A percentile compares a stretch with the other conserved stretches of the same genome.
phyloP scores from a whole-genome alignment of 1,284 basidiomycete species.

The Pascua guehoae region DNA sequence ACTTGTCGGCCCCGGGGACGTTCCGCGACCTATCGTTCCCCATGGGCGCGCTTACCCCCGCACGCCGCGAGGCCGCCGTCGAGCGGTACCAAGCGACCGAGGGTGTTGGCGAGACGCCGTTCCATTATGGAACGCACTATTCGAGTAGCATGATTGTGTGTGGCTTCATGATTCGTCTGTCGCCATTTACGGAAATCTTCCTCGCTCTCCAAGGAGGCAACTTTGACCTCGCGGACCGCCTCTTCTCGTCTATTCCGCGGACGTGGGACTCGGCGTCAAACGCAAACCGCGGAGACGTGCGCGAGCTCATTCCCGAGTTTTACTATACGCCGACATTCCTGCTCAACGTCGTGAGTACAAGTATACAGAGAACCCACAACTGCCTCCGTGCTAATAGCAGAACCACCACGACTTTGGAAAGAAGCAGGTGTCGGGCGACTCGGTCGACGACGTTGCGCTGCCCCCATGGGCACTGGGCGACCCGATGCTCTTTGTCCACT shows the following conservation, averaged over 20 bases:
- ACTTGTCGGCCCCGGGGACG: conserved; percentile 62
- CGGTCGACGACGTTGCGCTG: conserved; percentile 80
- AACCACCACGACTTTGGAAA: conserved; percentile 78
- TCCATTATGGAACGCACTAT: conserved; percentile 91
- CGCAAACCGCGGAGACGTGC: conserved; percentile 85
- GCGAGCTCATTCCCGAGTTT: conserved; percentile 92
- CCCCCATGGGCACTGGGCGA: conserved; percentile 88
- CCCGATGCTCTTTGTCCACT: conserved; percentile 73
- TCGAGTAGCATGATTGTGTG: conserved; percentile 96
- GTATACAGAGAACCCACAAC: conserved; percentile 62
- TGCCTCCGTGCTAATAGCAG: conserved; percentile 28
- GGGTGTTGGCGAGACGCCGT: conserved; percentile 78
- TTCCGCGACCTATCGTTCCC: conserved; percentile 74
- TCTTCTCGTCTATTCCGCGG: conserved; percentile 77
- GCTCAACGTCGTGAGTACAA: conserved; percentile 57
- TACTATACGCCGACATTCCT: conserved; percentile 58
- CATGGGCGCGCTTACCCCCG: conserved; percentile 83
- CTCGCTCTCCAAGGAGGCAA: conserved; percentile 72
- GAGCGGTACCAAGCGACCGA: conserved; percentile 72
- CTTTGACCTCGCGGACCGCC: conserved; percentile 90
- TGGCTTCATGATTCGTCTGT: conserved; percentile 85
- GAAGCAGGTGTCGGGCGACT: conserved; percentile 74
- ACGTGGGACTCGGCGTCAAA: conserved; percentile 81
- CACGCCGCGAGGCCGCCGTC: conserved; percentile 66
- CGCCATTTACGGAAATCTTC: conserved; percentile 89